A percentile compares a stretch with the other conserved stretches of the same genome.
Evolutionary conservation across 2,329 filamentous ascomycete species (phyloP).

Genomic region (Stachybotrys chlorohalonatus): DNA sequence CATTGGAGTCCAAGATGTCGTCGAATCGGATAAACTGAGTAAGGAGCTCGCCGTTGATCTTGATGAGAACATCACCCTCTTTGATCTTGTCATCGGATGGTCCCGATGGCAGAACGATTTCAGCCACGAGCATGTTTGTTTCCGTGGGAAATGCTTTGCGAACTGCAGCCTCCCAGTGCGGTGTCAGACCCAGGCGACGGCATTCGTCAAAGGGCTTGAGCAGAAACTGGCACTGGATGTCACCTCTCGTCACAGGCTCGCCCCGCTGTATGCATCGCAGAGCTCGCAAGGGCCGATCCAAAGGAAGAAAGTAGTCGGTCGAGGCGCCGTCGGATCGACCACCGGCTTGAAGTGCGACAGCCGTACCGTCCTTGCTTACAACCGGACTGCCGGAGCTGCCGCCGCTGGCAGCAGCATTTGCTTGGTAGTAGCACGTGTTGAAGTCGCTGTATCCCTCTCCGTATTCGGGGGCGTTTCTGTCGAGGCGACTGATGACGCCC

Average conservation of each 20-base stretch:
- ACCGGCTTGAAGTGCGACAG: slow-evolving; percentile 87
- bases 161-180: slow-evolving; percentile 79
- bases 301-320: slow-evolving; percentile 92
- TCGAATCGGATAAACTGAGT: slow-evolving; percentile 91
- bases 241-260: slow-evolving; percentile 72
- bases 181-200: slow-evolving; percentile 72
- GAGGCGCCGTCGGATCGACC: slow-evolving; percentile 90
- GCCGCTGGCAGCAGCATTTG: slow-evolving; percentile 90
- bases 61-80: slow-evolving; percentile 87
- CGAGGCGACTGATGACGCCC: slow-evolving; percentile 90
- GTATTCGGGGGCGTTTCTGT: slow-evolving; percentile 95
- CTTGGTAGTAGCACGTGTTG: slow-evolving; percentile 93
- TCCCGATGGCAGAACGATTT: slow-evolving; percentile 86
- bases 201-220: slow-evolving; percentile 98
- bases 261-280: slow-evolving; percentile 75
- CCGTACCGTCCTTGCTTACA: slow-evolving; percentile 87
- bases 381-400: slow-evolving; percentile 98
- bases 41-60: slow-evolving; percentile 86
- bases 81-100: slow-evolving; percentile 81
- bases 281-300: slow-evolving; percentile 83
- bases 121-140: slow-evolving; percentile 93
- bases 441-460: slow-evolving; percentile 98
- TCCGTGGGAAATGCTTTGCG: slow-evolving; percentile 81
- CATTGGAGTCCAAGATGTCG: slow-evolving; percentile 81
- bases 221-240: slow-evolving; percentile 97